These are phyloP conservation scores for Peltaster fructicola DNA, from an alignment of 2,329 filamentous ascomycete species.

Conservation along the genomic window DNA sequence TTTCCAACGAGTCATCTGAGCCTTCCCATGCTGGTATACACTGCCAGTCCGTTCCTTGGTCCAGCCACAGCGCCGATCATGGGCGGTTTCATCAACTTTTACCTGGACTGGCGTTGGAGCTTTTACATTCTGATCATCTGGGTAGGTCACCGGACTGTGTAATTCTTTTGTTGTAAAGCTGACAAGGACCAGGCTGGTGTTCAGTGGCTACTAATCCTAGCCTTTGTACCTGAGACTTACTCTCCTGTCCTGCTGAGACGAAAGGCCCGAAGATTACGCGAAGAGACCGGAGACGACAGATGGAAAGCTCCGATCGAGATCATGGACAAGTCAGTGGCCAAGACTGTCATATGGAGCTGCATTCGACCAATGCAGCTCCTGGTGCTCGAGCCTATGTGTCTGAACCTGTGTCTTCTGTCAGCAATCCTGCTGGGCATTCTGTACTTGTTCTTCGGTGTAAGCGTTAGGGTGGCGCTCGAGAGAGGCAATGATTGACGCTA, in stretches of 20 bases:
- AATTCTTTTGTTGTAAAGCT: too few species aligned
- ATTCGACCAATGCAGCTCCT: constrained; percentile 61
- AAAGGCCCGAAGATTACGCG: constrained; percentile 53
- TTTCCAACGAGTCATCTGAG: constrained; percentile 53
- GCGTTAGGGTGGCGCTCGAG: constrained; percentile 1
- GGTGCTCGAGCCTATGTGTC: constrained; percentile 57
- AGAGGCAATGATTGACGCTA: constrained; percentile 1
- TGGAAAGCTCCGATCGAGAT: constrained; percentile 67
- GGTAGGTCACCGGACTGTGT: too few species aligned
- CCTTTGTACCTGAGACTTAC: constrained; percentile 79
- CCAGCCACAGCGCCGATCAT: constrained; percentile 41
- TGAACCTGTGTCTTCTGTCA: constrained; percentile 65
- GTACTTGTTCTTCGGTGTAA: constrained; percentile 67
- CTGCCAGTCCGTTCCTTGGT: constrained; percentile 39
- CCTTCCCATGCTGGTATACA: constrained; percentile 65
- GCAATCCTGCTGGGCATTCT: constrained; percentile 74
- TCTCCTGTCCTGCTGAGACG: constrained; percentile 50
- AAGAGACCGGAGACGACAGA: constrained; percentile 58
- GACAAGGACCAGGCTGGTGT: too few species aligned
- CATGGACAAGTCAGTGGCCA: constrained; percentile 45
- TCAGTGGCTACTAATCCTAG: constrained; percentile 44
- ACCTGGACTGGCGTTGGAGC: constrained; percentile 58
- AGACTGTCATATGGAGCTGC: constrained; percentile 33
- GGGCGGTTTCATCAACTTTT: constrained; percentile 70
- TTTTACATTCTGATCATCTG: constrained; percentile 78